Evolutionary conservation across 2,329 filamentous ascomycete species (phyloP).

Genomic region (Parascedosporium putredinis): DNA sequence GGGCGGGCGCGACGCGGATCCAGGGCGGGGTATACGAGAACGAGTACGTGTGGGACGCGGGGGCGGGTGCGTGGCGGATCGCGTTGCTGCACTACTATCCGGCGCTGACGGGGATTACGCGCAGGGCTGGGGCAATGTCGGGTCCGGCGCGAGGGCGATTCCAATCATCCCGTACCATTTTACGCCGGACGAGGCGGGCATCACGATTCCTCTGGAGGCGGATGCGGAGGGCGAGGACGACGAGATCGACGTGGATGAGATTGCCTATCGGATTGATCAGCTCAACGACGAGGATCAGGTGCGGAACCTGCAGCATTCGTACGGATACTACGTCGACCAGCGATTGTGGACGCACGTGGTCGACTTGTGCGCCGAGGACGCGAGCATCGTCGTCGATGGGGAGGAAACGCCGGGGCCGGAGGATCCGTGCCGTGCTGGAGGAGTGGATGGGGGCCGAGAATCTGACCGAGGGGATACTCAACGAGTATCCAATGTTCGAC

Average conservation of each 20-base stretch:
- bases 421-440: slow-evolving; percentile 1
- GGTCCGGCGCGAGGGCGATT: neutral
- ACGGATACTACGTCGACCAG: slow-evolving; percentile 5
- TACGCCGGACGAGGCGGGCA: slow-evolving; percentile 3
- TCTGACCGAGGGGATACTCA: neutral
- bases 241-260: neutral
- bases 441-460: slow-evolving; percentile 7
- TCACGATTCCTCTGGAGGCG: neutral
- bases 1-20: slow-evolving; percentile 2
- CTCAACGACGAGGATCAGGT: slow-evolving; percentile 5
- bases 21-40: slow-evolving; percentile 5
- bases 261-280: neutral
- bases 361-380: neutral
- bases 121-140: slow-evolving; percentile 4
- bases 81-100: slow-evolving; percentile 1
- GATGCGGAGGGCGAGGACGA: neutral
- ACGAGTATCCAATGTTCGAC: slow-evolving; percentile 5
- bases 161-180: slow-evolving; percentile 5
- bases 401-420: neutral
- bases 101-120: neutral
- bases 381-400: neutral
- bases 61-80: neutral
- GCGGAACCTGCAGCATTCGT: slow-evolving; percentile 4
- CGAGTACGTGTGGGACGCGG: neutral
- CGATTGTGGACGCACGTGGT: slow-evolving; percentile 4